phyloP scores from a whole-genome alignment of 1,284 basidiomycete genomes.

The Rhodotorula mucilaginosa region DNA sequence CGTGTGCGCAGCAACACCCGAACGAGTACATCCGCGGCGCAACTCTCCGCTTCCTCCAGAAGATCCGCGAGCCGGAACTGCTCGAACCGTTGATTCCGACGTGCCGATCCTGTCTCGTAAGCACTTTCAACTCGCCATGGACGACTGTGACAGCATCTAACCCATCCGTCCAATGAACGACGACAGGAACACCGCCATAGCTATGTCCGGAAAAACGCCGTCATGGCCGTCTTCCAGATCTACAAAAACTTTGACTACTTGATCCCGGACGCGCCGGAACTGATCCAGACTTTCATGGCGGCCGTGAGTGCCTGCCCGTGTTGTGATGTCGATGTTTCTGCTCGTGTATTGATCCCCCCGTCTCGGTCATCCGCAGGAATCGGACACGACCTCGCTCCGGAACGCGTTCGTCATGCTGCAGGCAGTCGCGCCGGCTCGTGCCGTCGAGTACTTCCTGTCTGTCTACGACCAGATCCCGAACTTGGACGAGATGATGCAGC shows the following conservation, averaged over 20 bases:
- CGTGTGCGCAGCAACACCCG: conserved; percentile 70
- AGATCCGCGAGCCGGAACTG: conserved; percentile 89
- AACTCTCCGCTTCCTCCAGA: conserved; percentile 93
- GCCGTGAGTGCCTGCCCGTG: conserved; percentile 53
- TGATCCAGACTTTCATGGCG: conserved; percentile 95
- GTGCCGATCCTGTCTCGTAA: conserved; percentile 77
- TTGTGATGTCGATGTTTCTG: neutral
- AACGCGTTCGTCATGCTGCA: conserved; percentile 96
- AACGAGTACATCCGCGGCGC: conserved; percentile 99
- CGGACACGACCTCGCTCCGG: conserved; percentile 93
- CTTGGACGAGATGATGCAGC: conserved; percentile 92
- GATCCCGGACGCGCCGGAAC: conserved; percentile 93
- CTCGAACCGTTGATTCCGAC: conserved; percentile 94
- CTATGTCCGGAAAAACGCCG: conserved; percentile 97
- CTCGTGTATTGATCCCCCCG: neutral
- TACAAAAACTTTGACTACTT: conserved; percentile 91
- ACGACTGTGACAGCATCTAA: neutral
- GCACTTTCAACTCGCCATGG: conserved; percentile 25
- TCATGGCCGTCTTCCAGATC: conserved; percentile 92
- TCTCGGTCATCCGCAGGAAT: conserved; percentile 56
- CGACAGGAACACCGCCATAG: conserved; percentile 86
- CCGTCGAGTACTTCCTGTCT: conserved; percentile 84
- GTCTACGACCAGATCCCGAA: conserved; percentile 79
- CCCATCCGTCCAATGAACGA: neutral
- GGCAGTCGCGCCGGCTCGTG: conserved; percentile 81